Conservation (phyloP, 2,329 filamentous ascomycete species). For the Pseudopyricularia cyperi region DNA sequence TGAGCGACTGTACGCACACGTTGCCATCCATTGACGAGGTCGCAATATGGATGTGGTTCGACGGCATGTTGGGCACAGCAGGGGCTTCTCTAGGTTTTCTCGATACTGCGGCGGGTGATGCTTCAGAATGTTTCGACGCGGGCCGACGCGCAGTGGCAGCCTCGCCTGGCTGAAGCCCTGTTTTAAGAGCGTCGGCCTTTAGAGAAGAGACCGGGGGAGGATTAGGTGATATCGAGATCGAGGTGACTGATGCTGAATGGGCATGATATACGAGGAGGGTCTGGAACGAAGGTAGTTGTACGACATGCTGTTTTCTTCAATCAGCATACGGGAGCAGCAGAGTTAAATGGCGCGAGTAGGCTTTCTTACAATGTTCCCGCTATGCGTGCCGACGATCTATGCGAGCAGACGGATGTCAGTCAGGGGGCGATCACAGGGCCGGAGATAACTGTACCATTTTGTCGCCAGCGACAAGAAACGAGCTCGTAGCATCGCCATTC, state of each 20-base stretch:
- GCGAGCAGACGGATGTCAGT: constrained; percentile 15
- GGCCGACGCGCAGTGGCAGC: constrained; percentile 19
- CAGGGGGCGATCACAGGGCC: constrained; percentile 7
- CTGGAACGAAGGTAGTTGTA: constrained; percentile 72
- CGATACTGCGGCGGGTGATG: constrained; percentile 36
- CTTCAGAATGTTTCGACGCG: constrained; percentile 24
- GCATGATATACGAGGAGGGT: constrained; percentile 78
- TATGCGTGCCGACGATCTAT: constrained; percentile 85
- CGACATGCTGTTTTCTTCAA: constrained; percentile 51
- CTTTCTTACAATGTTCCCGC: constrained; percentile 74
- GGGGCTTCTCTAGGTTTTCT: constrained; percentile 36
- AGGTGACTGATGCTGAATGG: constrained; percentile 82
- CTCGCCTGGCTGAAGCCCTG: constrained; percentile 18
- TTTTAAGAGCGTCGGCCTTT: constrained; percentile 25
- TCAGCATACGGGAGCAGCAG: constrained; percentile 12
- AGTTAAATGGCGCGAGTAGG: neutral
- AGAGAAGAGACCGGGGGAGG: constrained; percentile 41
- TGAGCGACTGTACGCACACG: constrained; percentile 77
- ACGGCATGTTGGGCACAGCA: constrained; percentile 58
- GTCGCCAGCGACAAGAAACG: constrained; percentile 82
- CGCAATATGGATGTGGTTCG: constrained; percentile 85
- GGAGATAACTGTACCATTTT: constrained; percentile 62
- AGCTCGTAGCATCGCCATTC: constrained; percentile 88
- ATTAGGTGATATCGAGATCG: constrained; percentile 79
- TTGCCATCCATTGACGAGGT: constrained; percentile 94